Percentiles rank a stretch among this genome's conserved stretches.
Evolutionary conservation across 108 stramenopile genomes (phyloP).

Genomic region (Hondaea fermentalgiana): DNA sequence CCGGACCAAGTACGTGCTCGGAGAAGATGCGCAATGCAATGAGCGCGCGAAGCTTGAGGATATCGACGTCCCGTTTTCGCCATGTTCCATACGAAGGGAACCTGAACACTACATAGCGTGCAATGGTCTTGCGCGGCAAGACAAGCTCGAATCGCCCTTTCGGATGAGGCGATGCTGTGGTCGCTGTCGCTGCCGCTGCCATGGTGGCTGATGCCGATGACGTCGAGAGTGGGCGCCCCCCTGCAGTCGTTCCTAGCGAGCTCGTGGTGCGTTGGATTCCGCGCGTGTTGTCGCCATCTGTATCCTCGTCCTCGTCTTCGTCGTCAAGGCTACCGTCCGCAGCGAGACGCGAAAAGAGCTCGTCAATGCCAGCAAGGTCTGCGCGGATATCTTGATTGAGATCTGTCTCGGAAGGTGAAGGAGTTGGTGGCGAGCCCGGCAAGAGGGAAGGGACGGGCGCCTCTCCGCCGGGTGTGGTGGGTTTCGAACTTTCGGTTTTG

Average conservation of each 20-base stretch:
- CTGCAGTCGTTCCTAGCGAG: background rate
- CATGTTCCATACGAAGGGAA: background rate
- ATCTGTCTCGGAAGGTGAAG: background rate
- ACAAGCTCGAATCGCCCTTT: background rate
- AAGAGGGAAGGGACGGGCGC: background rate
- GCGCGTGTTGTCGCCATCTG: background rate
- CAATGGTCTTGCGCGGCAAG: background rate
- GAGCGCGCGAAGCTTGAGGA: conserved; percentile 11
- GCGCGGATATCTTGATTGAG: background rate
- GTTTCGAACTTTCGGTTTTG: background rate
- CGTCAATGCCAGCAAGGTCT: background rate
- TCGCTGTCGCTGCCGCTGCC: background rate
- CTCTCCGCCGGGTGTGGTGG: background rate
- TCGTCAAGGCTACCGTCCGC: background rate
- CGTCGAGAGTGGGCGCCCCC: no score
- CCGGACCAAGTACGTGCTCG: background rate
- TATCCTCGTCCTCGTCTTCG: background rate
- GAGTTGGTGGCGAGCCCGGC: background rate
- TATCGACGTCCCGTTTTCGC: background rate
- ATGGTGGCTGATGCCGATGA: no score
- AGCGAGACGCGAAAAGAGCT: background rate
- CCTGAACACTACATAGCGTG: background rate
- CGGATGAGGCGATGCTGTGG: background rate
- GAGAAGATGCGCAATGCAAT: background rate
- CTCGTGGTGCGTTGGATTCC: background rate